phyloP scores from a whole-genome alignment of 176 grass and related monocot genomes.

The Zizania latifolia region DNA sequence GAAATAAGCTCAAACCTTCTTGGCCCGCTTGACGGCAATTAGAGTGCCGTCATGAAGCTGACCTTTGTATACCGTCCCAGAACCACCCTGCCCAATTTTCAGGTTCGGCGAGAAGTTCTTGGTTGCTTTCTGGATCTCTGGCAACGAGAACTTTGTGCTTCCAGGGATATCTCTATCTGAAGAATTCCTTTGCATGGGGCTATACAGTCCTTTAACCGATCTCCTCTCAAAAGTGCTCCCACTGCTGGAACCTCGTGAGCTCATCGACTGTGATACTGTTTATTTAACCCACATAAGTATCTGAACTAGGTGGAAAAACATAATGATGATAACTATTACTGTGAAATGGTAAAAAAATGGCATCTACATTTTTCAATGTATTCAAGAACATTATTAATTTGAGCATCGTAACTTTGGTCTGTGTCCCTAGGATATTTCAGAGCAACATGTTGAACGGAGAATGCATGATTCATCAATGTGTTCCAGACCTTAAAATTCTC shows the following conservation, averaged over 20 bases:
- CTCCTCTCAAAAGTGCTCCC: constrained; percentile 43
- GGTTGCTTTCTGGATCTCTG: constrained; percentile 75
- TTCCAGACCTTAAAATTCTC: constrained; percentile 6
- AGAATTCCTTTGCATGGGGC: constrained; percentile 25
- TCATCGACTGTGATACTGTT: constrained; percentile 32
- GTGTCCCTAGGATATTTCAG: not conserved
- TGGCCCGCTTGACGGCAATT: constrained; percentile 75
- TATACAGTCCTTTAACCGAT: constrained; percentile 30
- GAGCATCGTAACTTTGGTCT: too few species aligned
- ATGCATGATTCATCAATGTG: not conserved
- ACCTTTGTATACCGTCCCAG: constrained; percentile 71
- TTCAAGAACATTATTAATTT: not conserved
- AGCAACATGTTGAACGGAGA: not conserved
- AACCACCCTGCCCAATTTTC: constrained; percentile 81
- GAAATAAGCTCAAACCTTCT: constrained; percentile 48
- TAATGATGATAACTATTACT: not conserved
- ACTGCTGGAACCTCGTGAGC: constrained; percentile 37
- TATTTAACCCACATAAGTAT: constrained; percentile 8
- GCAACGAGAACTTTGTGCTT: constrained; percentile 52
- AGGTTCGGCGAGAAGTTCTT: constrained; percentile 74
- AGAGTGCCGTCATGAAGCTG: constrained; percentile 61
- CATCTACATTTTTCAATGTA: not conserved
- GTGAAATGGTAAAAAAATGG: not conserved
- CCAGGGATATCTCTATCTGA: constrained; percentile 43
- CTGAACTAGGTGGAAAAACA: not conserved